Evolutionary conservation across 2,329 filamentous ascomycete species (phyloP).

Genomic region (Diaporthe sp.): DNA sequence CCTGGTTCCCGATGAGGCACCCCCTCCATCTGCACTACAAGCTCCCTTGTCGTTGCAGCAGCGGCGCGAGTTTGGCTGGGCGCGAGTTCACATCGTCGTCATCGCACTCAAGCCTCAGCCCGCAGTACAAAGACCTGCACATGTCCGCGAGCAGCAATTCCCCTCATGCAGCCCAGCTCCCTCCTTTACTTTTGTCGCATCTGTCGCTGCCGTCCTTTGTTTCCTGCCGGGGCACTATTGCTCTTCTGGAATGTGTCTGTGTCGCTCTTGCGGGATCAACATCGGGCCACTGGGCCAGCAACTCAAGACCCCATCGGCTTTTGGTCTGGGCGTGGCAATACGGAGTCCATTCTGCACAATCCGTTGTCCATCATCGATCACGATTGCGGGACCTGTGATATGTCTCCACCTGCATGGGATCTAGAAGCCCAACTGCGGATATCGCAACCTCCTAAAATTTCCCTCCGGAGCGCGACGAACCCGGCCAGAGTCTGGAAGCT

Average conservation of each 20-base stretch:
- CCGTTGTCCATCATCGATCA: constrained; percentile 26
- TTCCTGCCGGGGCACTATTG: constrained; percentile 12
- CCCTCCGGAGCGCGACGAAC: constrained; percentile 19
- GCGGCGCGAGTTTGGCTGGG: background rate
- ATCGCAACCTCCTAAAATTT: constrained; percentile 37
- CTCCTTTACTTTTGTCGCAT: background rate
- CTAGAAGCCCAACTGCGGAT: constrained; percentile 42
- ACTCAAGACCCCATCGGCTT: background rate
- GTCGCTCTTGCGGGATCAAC: constrained; percentile 23
- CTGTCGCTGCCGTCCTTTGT: constrained; percentile 12
- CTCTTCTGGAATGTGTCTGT: constrained; percentile 28
- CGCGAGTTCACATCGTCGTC: constrained; percentile 13
- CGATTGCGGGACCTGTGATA: constrained; percentile 31
- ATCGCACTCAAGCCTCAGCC: constrained; percentile 24
- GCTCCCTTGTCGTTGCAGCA: constrained; percentile 1
- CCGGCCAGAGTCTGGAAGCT: background rate
- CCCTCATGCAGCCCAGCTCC: too few relatives aligned
- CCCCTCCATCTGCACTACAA: background rate
- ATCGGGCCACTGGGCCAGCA: constrained; percentile 19
- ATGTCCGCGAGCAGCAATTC: constrained; percentile 14
- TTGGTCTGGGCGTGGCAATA: constrained; percentile 28
- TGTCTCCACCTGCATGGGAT: constrained; percentile 37
- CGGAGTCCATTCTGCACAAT: constrained; percentile 24
- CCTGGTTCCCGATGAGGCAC: background rate
- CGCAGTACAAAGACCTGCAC: constrained; percentile 15